Evolutionary conservation across 192 early-diverging fungal genomes (phyloP).

Genomic region (Coemansia brasiliensis): DNA sequence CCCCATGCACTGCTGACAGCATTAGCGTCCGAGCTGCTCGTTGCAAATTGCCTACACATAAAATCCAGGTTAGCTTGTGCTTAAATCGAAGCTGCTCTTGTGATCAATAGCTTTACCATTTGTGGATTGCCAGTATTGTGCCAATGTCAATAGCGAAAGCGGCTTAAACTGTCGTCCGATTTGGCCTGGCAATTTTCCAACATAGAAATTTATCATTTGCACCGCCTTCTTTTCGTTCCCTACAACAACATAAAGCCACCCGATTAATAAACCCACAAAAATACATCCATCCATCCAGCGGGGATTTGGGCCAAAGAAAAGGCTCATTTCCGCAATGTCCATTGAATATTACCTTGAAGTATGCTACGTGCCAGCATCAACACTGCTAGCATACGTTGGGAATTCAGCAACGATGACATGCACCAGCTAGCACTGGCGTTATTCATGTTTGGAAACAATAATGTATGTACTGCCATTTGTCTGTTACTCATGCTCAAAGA

Average conservation of each 20-base stretch:
- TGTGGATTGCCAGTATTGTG: conserved; percentile 45
- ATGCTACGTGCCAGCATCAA: conserved; percentile 35
- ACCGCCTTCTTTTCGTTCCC: conserved; percentile 45
- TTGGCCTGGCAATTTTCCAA: conserved; percentile 34
- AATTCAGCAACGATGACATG: conserved; percentile 48
- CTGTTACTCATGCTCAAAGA: conserved; percentile 30
- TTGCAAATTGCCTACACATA: conserved; percentile 44
- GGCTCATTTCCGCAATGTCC: not conserved
- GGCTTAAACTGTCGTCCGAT: conserved; percentile 40
- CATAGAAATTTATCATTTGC: conserved; percentile 54
- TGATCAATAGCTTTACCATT: conserved; percentile 26
- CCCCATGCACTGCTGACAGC: conserved; percentile 44
- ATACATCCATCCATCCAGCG: too few relatives aligned
- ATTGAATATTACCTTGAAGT: conserved; percentile 29
- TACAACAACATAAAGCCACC: conserved; percentile 19
- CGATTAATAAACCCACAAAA: too few relatives aligned
- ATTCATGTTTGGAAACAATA: conserved; percentile 25
- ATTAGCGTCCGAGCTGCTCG: conserved; percentile 51
- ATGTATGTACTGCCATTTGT: conserved; percentile 14
- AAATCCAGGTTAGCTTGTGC: conserved; percentile 1
- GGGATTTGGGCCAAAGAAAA: not conserved
- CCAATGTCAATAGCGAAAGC: conserved; percentile 36
- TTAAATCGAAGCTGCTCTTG: not conserved
- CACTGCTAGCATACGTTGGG: conserved; percentile 51
- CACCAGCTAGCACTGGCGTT: conserved; percentile 38